Evolutionary conservation across 2,329 filamentous ascomycete species (phyloP), one percentile per base, ranked within the genome.

Genomic region (Trichophyton equinum): DNA sequence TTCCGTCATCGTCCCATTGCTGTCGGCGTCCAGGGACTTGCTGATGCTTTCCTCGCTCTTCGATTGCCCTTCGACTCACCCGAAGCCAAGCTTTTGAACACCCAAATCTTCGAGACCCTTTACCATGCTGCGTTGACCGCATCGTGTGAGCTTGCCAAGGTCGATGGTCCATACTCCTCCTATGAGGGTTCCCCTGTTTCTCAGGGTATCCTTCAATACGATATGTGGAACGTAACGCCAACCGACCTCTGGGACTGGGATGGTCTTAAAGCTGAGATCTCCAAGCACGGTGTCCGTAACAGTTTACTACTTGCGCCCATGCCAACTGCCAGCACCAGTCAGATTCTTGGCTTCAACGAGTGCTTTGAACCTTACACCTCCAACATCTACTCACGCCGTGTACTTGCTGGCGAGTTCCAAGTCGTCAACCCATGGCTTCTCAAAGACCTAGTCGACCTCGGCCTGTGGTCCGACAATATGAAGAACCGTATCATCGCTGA

Each of bases 401-500:
- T 99, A 61, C 82, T 99, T 69, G 94, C 94, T 67, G 94, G 94
- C 69, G 94, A 99, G 76, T 99, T 99, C 85, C 94, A 99, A 79
- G 90, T 99, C 60, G 94, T 99, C 75, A 99, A 99, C 81, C 94
- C 94, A 59, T 99, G 94, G 94, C 79, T 99, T 65, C 85, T 99
- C 64, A 96, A 96, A 82, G 94, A 99, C 70, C 85, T 99, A 33
- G 94, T 99, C 67, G 94, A 99, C 72, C 89, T 96, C 79, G 94
- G 94, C 64, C 82, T 99, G 51, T 99, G 94, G 94, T 96, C 92
- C 56, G 92, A 99, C 77, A 90, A 91, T 79, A 99, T 99, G 94
- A 99, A 99, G 86, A 99, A 99, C 82, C 91, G 94, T 69, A 99
- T 99, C 81, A 99, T 99, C 71, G 88, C 94, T 62, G 92, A 96